Evolutionary conservation across 73 alveolate species (phyloP).

Genomic region (Tetrahymena thermophila): DNA sequence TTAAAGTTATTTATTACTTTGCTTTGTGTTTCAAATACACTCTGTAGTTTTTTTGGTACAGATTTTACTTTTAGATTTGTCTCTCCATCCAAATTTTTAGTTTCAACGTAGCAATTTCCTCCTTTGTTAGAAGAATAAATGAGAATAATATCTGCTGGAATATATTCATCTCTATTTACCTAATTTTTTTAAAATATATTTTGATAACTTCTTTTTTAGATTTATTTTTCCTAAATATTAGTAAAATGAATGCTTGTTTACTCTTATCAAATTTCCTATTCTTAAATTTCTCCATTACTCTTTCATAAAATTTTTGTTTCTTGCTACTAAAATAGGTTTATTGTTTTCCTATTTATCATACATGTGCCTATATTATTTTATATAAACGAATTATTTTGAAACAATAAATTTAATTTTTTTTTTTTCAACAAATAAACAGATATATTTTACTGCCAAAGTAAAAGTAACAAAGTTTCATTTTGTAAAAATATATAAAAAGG

Average conservation of each 20-base stretch:
- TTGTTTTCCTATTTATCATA: constrained; percentile 80
- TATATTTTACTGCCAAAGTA: not conserved
- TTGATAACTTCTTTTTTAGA: too few relatives aligned
- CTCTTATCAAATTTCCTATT: constrained; percentile 46
- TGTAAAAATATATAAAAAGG: not conserved
- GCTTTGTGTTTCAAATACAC: constrained; percentile 31
- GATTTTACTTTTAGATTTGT: constrained; percentile 60
- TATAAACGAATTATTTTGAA: not conserved
- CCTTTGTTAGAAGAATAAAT: constrained; percentile 55
- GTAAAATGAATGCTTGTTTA: not conserved
- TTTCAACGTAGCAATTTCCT: constrained; percentile 77
- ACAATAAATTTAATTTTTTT: too few relatives aligned
- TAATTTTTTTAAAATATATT: constrained; percentile 77
- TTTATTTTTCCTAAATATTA: constrained; percentile 55
- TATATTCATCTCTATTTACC: constrained; percentile 60
- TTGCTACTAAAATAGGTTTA: constrained; percentile 71
- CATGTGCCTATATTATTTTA: constrained; percentile 39
- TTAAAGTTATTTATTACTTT: not conserved
- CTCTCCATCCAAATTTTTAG: constrained; percentile 84
- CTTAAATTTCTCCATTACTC: constrained; percentile 24
- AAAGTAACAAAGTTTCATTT: not conserved
- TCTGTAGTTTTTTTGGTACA: constrained; percentile 28
- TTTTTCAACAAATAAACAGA: not conserved
- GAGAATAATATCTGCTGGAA: constrained; percentile 83
- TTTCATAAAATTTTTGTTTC: constrained; percentile 47